Conservation (phyloP, 768 basidiomycete genomes). For the Lentinula sp. region DNA sequence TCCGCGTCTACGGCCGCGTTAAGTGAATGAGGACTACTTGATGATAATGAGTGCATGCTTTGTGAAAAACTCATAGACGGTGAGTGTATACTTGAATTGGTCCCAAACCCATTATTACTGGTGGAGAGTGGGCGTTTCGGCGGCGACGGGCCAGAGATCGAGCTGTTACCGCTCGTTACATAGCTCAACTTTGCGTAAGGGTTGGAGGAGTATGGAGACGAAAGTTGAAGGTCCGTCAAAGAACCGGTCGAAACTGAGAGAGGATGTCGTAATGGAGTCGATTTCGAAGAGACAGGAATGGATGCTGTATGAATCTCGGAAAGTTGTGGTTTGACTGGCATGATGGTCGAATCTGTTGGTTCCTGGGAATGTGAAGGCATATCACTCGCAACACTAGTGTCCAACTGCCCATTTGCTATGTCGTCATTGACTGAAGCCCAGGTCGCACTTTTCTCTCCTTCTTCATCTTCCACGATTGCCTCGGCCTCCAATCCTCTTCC, state of each 20-base stretch:
- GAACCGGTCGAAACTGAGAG: background rate
- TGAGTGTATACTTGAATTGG: background rate
- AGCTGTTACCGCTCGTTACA: background rate
- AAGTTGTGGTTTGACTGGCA: background rate
- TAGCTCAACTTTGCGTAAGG: background rate
- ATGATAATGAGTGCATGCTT: background rate
- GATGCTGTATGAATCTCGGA: background rate
- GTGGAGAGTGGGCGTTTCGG: background rate
- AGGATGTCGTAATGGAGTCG: background rate
- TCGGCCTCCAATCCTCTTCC: background rate
- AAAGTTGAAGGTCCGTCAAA: background rate
- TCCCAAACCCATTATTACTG: no score
- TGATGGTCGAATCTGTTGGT: background rate
- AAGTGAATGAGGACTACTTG: background rate
- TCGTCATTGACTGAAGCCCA: background rate
- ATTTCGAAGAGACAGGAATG: background rate
- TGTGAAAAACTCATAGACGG: background rate
- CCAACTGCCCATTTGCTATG: background rate
- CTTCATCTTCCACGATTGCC: slow-evolving; percentile 7
- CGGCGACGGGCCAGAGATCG: background rate
- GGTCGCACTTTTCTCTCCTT: slow-evolving; percentile 2
- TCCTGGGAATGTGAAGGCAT: background rate
- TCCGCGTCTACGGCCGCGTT: background rate
- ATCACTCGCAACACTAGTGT: background rate
- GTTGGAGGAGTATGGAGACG: background rate